Conservation (phyloP, 169 alveolate genomes). For the Plasmodium gallinaceum region DNA sequence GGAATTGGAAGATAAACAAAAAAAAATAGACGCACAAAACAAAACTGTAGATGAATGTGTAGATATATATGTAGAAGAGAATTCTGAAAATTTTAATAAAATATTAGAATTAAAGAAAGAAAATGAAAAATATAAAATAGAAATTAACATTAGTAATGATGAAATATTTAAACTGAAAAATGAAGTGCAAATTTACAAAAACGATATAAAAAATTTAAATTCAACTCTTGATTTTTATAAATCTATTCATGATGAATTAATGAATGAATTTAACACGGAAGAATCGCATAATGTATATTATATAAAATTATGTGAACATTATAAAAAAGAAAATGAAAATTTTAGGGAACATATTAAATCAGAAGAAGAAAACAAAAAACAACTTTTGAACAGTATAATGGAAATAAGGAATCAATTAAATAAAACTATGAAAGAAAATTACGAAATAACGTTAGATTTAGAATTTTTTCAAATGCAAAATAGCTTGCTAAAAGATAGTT, state of each 20-base stretch:
- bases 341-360: slow-evolving; percentile 27
- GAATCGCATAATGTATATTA: slow-evolving; percentile 62
- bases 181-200: slow-evolving; percentile 25
- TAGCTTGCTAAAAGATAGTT: slow-evolving; percentile 29
- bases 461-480: slow-evolving; percentile 72
- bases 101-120: slow-evolving; percentile 62
- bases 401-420: slow-evolving; percentile 50
- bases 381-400: slow-evolving; percentile 32
- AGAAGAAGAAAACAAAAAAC: slow-evolving; percentile 60
- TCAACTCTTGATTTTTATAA: slow-evolving; percentile 71
- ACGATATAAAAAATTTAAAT: slow-evolving; percentile 52
- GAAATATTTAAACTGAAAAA: slow-evolving; percentile 48
- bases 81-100: slow-evolving; percentile 71
- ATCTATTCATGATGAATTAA: slow-evolving; percentile 73
- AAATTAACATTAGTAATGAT: slow-evolving; percentile 53
- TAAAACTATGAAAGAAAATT: slow-evolving; percentile 44
- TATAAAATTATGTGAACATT: slow-evolving; percentile 31
- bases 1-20: slow-evolving; percentile 65
- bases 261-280: slow-evolving; percentile 65
- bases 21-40: slow-evolving; percentile 63
- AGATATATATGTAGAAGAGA: slow-evolving; percentile 73
- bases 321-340: slow-evolving; percentile 61
- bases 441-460: slow-evolving; percentile 57
- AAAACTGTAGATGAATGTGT: slow-evolving; percentile 72
- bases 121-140: slow-evolving; percentile 67